Percentiles rank a stretch among this genome's conserved stretches.
phyloP scores from a whole-genome alignment of 2,329 filamentous ascomycete genomes.

The Arthrocladium fulminans region DNA sequence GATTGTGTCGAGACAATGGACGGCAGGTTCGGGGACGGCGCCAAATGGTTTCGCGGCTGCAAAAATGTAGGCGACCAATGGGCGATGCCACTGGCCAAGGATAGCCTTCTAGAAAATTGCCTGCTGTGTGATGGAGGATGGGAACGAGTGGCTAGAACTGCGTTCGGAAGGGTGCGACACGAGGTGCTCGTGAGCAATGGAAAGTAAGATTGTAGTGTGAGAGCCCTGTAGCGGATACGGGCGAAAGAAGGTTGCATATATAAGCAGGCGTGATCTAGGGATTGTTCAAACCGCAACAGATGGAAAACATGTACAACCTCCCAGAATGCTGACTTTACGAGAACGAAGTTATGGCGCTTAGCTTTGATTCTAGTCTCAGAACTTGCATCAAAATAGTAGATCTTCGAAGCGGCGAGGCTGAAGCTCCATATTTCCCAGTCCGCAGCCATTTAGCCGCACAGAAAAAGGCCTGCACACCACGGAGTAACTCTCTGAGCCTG shows the following conservation, averaged over 20 bases:
- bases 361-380: not conserved
- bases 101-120: not conserved
- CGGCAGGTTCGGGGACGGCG: slow-evolving; percentile 7
- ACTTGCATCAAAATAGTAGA: not conserved
- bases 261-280: not conserved
- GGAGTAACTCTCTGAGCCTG: no score
- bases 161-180: not conserved
- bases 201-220: not conserved
- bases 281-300: not conserved
- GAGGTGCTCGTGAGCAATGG: not conserved
- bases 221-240: not conserved
- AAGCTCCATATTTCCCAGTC: not conserved
- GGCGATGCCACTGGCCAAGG: not conserved
- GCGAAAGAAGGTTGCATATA: slow-evolving; percentile 3
- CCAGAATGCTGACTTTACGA: not conserved
- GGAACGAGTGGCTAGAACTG: not conserved
- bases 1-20: not conserved
- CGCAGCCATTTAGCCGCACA: not conserved
- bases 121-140: not conserved
- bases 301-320: not conserved
- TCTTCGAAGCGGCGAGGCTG: not conserved
- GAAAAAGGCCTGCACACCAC: not conserved
- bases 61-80: not conserved
- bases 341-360: not conserved
- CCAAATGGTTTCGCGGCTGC: not conserved